Conservation (phyloP, 2,329 filamentous ascomycete species). For the Ceratocystis destructans region DNA sequence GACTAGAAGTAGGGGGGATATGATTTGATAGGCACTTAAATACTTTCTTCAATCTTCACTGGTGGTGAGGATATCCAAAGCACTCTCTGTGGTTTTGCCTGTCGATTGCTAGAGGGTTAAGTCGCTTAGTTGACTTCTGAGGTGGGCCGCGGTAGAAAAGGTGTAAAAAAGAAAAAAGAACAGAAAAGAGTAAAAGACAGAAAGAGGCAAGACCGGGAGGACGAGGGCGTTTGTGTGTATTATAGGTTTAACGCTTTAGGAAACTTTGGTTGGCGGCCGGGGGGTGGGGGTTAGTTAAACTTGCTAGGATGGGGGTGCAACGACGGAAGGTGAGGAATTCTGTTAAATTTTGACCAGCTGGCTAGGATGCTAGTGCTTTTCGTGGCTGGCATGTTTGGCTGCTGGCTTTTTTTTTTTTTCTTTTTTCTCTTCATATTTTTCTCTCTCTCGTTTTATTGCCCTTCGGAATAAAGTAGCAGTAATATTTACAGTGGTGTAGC, state of each 20-base stretch:
- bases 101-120: neutral
- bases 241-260: slow-evolving; percentile 11
- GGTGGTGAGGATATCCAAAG: slow-evolving; percentile 2
- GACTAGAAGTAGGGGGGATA: neutral
- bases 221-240: slow-evolving; percentile 14
- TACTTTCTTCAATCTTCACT: neutral
- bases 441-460: too few relatives aligned
- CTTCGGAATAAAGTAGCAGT: neutral
- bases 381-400: slow-evolving; percentile 7
- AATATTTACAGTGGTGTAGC: neutral
- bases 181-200: slow-evolving; percentile 17
- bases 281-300: neutral
- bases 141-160: neutral
- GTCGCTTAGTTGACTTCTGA: neutral
- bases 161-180: slow-evolving; percentile 9
- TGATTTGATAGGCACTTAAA: neutral
- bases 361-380: slow-evolving; percentile 11
- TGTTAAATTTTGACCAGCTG: slow-evolving; percentile 9
- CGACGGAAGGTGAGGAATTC: slow-evolving; percentile 9
- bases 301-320: slow-evolving; percentile 4
- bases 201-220: slow-evolving; percentile 18
- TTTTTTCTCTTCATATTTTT: too few relatives aligned
- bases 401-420: neutral
- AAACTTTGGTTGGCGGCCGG: neutral
- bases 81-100: neutral